Evolutionary conservation across 495 filamentous ascomycete species (phyloP), one percentile per base, ranked within the genome.

Genomic region (Neurospora africana): DNA sequence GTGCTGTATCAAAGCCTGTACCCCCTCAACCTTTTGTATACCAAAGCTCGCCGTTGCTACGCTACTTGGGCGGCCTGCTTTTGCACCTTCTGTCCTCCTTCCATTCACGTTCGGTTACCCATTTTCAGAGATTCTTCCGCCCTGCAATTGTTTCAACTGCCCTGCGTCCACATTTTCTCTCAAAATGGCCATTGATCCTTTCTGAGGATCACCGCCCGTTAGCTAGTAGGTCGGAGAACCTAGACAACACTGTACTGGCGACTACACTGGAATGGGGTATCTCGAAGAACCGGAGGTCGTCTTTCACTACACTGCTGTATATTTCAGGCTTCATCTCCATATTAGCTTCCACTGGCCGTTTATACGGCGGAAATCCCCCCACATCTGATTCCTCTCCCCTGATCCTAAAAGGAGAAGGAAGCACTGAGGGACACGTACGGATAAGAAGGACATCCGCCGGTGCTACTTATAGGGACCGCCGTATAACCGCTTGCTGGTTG

Each of bases 391-490:
- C 75, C 69, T 65, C 69, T 65, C 71, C 70, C 69, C 67, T 33
- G 2, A 19, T 33, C 27, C 13, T 65, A 15, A 65, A 7, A 61
- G 27, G 53, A 65, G 53, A 65, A 33, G 27, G 53, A 65, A 33
- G 15, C 53, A 65, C 61, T 69, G 53, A 39, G 70, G 47, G 70
- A 71, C 23, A 17, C 70, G 68, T 65, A 70, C 72, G 74, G 39
- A 40, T 73, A 70, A 72, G 74, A 71, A 71, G 72, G 70, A 70
- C 70, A 72, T 47, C 74, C 69, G 75, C 76, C 73, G 73, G 53
- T 69, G 75, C 74, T 75, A 78, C 79, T 78, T 76, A 76, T 74
- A 80, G 47, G 74, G 35, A n/a, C 77, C 78, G 72, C 69, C 72
- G 72, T 68, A 74, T 74, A 74, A 71, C 68, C 53, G 69, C 74